A percentile compares a stretch with the other conserved stretches of the same genome.
Conservation (phyloP, 2,329 filamentous ascomycete genomes). For the Aspergillus eucalypticola region DNA sequence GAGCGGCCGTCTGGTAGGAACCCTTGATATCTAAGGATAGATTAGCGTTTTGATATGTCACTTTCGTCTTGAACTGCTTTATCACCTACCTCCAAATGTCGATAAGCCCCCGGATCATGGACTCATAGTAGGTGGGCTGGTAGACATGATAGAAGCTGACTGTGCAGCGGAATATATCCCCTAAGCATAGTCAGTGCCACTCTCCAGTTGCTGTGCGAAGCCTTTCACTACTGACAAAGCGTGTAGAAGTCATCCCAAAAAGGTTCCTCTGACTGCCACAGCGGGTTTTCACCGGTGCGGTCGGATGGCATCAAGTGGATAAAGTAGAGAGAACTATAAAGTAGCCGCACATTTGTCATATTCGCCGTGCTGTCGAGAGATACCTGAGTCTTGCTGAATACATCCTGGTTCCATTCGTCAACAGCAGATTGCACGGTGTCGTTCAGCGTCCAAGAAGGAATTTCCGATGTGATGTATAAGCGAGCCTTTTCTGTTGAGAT, state of each 20-base stretch:
- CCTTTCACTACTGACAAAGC: slow-evolving; percentile 32
- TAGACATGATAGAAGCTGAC: slow-evolving; percentile 67
- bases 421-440: slow-evolving; percentile 53
- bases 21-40: slow-evolving; percentile 44
- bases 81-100: slow-evolving; percentile 61
- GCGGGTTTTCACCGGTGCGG: slow-evolving; percentile 68
- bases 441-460: slow-evolving; percentile 64
- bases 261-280: slow-evolving; percentile 64
- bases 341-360: slow-evolving; percentile 29
- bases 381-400: slow-evolving; percentile 48
- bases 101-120: slow-evolving; percentile 66
- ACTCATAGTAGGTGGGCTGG: slow-evolving; percentile 63
- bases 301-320: slow-evolving; percentile 70
- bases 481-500: slow-evolving; percentile 66
- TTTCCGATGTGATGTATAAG: slow-evolving; percentile 63
- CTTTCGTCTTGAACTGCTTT: not conserved
- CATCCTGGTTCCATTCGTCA: slow-evolving; percentile 60
- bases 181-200: slow-evolving; percentile 40
- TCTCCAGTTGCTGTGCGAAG: not conserved
- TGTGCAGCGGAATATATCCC: slow-evolving; percentile 66
- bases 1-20: slow-evolving; percentile 68
- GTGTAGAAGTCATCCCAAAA: slow-evolving; percentile 73
- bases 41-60: not conserved
- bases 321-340: slow-evolving; percentile 54
- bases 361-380: slow-evolving; percentile 34